Evolutionary conservation across 106 monocot species (phyloP), one percentile per base, ranked within the genome.

Genomic region (Dendrobium officinale): DNA sequence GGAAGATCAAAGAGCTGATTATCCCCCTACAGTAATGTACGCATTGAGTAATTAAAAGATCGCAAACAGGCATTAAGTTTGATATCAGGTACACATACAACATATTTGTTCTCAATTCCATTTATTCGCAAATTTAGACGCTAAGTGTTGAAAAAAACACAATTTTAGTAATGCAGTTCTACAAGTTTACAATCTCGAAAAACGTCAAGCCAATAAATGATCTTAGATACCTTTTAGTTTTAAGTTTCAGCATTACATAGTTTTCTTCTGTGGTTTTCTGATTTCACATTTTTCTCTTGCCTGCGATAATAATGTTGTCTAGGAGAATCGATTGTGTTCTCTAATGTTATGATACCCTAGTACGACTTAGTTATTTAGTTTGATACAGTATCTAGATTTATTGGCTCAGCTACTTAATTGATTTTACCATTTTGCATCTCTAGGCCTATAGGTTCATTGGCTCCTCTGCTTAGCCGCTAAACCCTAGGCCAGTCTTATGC

Each of bases 1-100:
- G 98, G 98, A 72, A 95, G 89, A 82, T 92, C 89, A 83, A 88
- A 86, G 55, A 89, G 86, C 67, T 89, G 83, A 81, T 81, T 82
- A 24, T 85, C 77, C 43, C 95, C 94, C 98, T 98, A 37, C 70
- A 70, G 33, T 70, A 70, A 70, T 37, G 70, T 37, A 70, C 17
- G 40, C 70, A 70, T 11, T 11, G 8, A 3, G 37, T 11, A 9
- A 37, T 70, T 37, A 70, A 22, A 70, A 70, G 37, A 1, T 16
- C 33, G 15, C 3, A 70, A 70, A 70, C 70, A 13, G 70, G 16
- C 10, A 37, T 6, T 10, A 70, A 6, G 33, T 70, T 15, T 11
- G 37, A 70, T 29, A 15, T 37, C 70, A 61, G 5, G 22, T 61
- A 61, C 61, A 61, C n/a, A 56, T 61, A 22, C 4, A 61, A 22